Conservation (phyloP, 2,329 filamentous ascomycete genomes). For the Aspergillus unguis region DNA sequence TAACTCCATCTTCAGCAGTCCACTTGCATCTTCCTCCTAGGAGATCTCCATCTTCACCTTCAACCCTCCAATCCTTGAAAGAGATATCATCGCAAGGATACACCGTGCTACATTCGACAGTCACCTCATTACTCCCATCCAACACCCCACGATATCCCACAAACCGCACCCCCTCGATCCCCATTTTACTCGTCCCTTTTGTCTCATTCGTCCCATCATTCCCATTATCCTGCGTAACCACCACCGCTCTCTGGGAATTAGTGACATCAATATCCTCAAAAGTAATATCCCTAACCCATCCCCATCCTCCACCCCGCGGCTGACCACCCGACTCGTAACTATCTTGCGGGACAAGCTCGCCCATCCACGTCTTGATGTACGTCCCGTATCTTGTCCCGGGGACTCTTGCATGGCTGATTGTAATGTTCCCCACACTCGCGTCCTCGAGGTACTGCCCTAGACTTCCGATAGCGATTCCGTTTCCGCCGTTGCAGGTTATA, state of each 20-base stretch:
- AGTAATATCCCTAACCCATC: constrained; percentile 49
- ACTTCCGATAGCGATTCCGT: constrained; percentile 51
- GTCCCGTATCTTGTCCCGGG: constrained; percentile 48
- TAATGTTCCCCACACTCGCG: constrained; percentile 49
- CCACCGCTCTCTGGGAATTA: constrained; percentile 45
- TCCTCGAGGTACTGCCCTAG: constrained; percentile 57
- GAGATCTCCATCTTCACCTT: neutral
- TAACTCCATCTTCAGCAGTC: neutral
- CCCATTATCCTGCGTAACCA: constrained; percentile 50
- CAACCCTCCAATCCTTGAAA: neutral
- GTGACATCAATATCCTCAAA: constrained; percentile 52
- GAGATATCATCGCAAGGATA: neutral
- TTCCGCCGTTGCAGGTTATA: constrained; percentile 53
- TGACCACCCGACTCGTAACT: constrained; percentile 50
- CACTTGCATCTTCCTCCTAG: neutral
- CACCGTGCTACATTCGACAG: neutral
- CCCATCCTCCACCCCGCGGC: constrained; percentile 54
- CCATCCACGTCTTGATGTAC: constrained; percentile 59
- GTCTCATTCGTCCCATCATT: constrained; percentile 46
- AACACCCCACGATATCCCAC: constrained; percentile 50
- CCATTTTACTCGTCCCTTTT: constrained; percentile 50
- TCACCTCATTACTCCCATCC: neutral
- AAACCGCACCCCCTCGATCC: constrained; percentile 49
- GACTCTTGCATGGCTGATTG: constrained; percentile 44
- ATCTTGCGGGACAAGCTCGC: constrained; percentile 45